Evolutionary conservation across 2,329 filamentous ascomycete genomes (phyloP).

Genomic region (Beauveria australis): DNA sequence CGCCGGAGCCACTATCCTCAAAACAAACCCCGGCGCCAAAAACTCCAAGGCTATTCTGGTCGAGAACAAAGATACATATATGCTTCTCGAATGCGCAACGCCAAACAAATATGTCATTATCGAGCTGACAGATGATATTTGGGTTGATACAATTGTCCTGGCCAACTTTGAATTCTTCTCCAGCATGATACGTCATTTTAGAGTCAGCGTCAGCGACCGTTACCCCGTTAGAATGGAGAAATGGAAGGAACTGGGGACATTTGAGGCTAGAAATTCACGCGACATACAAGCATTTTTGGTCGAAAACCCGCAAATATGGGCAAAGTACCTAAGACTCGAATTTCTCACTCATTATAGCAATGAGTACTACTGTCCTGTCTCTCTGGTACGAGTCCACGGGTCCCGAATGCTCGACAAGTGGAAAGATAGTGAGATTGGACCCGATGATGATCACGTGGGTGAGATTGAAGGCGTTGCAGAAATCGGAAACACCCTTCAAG

Average conservation of each 20-base stretch:
- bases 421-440: constrained; percentile 67
- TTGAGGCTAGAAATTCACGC: constrained; percentile 84
- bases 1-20: constrained; percentile 85
- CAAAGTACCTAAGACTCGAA: constrained; percentile 84
- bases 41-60: constrained; percentile 82
- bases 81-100: constrained; percentile 84
- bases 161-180: constrained; percentile 99
- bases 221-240: constrained; percentile 89
- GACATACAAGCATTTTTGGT: constrained; percentile 92
- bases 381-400: constrained; percentile 83
- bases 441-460: constrained; percentile 52
- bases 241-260: constrained; percentile 82
- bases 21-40: constrained; percentile 79
- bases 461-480: constrained; percentile 18
- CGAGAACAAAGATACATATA: constrained; percentile 98
- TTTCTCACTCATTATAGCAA: constrained; percentile 91
- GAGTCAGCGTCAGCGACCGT: constrained; percentile 85
- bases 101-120: constrained; percentile 91
- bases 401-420: constrained; percentile 94
- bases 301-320: constrained; percentile 93
- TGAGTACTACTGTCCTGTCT: constrained; percentile 93
- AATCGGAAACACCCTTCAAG: neutral
- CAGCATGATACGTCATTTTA: constrained; percentile 86
- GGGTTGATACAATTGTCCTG: constrained; percentile 92
- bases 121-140: constrained; percentile 77